These are phyloP conservation scores for Extremus antarcticus DNA, from an alignment of 495 filamentous ascomycete genomes.

Conservation along the genomic window DNA sequence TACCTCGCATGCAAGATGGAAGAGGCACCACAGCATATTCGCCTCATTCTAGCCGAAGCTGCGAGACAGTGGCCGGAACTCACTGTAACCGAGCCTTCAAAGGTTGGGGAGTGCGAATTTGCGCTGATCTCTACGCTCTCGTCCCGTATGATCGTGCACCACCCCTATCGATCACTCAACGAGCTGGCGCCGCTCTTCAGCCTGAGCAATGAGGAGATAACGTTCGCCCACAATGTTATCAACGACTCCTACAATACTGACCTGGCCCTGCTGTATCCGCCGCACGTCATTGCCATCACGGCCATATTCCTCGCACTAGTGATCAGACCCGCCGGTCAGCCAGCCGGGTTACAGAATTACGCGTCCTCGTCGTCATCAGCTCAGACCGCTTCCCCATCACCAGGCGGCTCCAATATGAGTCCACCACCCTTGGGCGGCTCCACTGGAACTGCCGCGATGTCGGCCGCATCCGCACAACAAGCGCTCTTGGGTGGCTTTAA, in stretches of 20 bases:
- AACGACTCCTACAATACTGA: constrained; percentile 97
- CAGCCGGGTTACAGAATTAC: constrained; percentile 11
- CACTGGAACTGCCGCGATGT: constrained; percentile 1
- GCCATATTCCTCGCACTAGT: constrained; percentile 80
- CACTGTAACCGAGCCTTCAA: constrained; percentile 69
- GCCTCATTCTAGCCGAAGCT: constrained; percentile 74
- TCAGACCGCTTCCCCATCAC: neutral
- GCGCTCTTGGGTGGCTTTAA: constrained; percentile 16
- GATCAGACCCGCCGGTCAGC: constrained; percentile 43
- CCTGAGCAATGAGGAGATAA: constrained; percentile 65
- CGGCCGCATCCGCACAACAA: constrained; percentile 5
- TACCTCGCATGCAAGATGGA: constrained; percentile 99
- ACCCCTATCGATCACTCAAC: constrained; percentile 85
- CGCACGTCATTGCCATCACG: constrained; percentile 82
- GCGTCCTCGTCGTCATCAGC: neutral
- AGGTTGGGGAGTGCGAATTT: constrained; percentile 94
- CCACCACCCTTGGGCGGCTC: neutral
- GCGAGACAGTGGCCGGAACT: constrained; percentile 81
- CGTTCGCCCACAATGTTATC: constrained; percentile 74
- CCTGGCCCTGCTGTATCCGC: constrained; percentile 74
- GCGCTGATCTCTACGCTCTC: constrained; percentile 89
- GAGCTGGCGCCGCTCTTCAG: constrained; percentile 58
- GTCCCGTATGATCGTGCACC: constrained; percentile 88
- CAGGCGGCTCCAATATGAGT: neutral
- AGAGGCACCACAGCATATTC: constrained; percentile 92